These are phyloP conservation scores for Yarrowia sp. DNA, from an alignment of 805 yeast species.

Conservation along the genomic window DNA sequence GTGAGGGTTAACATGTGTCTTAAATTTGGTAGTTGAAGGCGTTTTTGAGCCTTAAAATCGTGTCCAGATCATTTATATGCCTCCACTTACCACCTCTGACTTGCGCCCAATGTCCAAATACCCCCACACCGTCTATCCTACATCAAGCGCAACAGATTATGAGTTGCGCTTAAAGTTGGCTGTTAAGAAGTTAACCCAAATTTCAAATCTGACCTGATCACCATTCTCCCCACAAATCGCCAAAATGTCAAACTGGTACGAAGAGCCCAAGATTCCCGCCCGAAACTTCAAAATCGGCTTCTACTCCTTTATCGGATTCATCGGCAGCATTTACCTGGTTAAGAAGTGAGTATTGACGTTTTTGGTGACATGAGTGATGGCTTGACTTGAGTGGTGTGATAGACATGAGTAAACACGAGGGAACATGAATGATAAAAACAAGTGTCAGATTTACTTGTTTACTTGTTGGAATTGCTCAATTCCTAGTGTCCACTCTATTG, in stretches of 20 bases:
- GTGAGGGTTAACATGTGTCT: too few species aligned
- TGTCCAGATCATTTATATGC: too few species aligned
- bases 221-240: background rate
- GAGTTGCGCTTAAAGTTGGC: slow-evolving; percentile 9
- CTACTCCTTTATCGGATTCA: slow-evolving; percentile 6
- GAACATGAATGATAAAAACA: too few species aligned
- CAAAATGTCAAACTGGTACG: slow-evolving; percentile 24
- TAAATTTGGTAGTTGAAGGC: too few species aligned
- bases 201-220: slow-evolving; percentile 7
- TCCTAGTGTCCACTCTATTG: too few species aligned
- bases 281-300: slow-evolving; percentile 23
- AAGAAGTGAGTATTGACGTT: slow-evolving; percentile 23
- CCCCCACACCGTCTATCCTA: background rate
- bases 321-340: slow-evolving; percentile 22
- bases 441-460: too few species aligned
- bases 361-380: background rate
- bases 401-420: too few species aligned
- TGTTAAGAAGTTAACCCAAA: background rate
- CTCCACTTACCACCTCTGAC: background rate
- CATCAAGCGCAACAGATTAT: background rate
- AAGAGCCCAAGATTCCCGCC: slow-evolving; percentile 25
- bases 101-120: background rate
- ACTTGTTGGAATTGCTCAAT: too few species aligned
- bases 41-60: too few species aligned
- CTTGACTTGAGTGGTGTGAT: too few species aligned